These are phyloP conservation scores for Aspergillus phoenicis DNA, from an alignment of 2,329 filamentous ascomycete species.

Conservation along the genomic window DNA sequence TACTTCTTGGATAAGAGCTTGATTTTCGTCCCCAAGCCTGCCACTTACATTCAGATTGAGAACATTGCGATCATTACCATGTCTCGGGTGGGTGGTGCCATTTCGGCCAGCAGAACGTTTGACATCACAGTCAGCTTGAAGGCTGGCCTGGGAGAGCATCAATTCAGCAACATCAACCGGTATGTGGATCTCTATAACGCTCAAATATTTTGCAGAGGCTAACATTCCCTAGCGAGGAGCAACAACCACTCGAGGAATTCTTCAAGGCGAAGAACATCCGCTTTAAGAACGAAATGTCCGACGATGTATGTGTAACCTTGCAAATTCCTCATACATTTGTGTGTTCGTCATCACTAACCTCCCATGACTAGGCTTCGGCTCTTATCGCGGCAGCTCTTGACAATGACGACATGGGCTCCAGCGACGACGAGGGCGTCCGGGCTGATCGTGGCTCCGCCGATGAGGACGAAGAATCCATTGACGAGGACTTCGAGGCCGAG, in stretches of 20 bases:
- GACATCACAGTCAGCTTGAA: slow-evolving; percentile 95
- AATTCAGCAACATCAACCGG: slow-evolving; percentile 99
- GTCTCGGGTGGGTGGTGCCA: slow-evolving; percentile 89
- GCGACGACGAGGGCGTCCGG: slow-evolving; percentile 74
- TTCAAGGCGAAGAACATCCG: slow-evolving; percentile 94
- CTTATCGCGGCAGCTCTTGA: slow-evolving; percentile 79
- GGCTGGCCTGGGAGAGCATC: slow-evolving; percentile 79
- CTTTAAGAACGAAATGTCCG: slow-evolving; percentile 98
- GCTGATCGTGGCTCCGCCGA: slow-evolving; percentile 88
- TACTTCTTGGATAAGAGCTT: slow-evolving; percentile 98
- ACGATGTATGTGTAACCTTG: slow-evolving; percentile 68
- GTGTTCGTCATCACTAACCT: slow-evolving; percentile 26
- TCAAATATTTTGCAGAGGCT: slow-evolving; percentile 18
- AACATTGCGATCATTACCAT: slow-evolving; percentile 90
- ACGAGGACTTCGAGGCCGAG: slow-evolving; percentile 93
- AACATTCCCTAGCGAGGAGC: slow-evolving; percentile 68
- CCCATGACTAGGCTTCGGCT: slow-evolving; percentile 50
- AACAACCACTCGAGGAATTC: slow-evolving; percentile 94
- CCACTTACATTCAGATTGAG: slow-evolving; percentile 95
- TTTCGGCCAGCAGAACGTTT: slow-evolving; percentile 92
- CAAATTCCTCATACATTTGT: background rate
- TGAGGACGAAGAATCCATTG: slow-evolving; percentile 91
- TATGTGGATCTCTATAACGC: slow-evolving; percentile 27
- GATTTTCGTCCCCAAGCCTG: slow-evolving; percentile 98
- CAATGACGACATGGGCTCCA: slow-evolving; percentile 78